Evolutionary conservation across 768 basidiomycete genomes (phyloP).

Genomic region (Tricholoma flavovirens): DNA sequence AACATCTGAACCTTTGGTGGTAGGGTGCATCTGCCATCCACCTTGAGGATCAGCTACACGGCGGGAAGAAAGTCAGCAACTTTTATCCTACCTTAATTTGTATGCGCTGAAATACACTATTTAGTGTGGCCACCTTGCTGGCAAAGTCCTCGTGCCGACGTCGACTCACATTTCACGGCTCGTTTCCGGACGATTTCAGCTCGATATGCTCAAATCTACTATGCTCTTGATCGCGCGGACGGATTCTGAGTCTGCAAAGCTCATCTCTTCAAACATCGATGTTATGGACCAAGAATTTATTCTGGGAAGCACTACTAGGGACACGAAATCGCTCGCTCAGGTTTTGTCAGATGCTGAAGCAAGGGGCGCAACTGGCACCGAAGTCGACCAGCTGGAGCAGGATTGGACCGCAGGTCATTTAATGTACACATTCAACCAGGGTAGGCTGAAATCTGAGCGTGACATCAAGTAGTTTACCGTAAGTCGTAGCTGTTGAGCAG

Average conservation of each 20-base stretch:
- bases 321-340: slow-evolving; percentile 55
- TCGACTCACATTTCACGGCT: slow-evolving; percentile 84
- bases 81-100: background rate
- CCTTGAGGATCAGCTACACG: slow-evolving; percentile 90
- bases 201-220: slow-evolving; percentile 83
- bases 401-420: slow-evolving; percentile 67
- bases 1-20: background rate
- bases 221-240: slow-evolving; percentile 90
- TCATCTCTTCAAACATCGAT: slow-evolving; percentile 83
- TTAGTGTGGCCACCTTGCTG: slow-evolving; percentile 82
- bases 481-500: slow-evolving; percentile 47
- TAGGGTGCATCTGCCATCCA: slow-evolving; percentile 88
- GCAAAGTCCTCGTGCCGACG: slow-evolving; percentile 90
- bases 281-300: slow-evolving; percentile 77
- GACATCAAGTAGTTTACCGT: slow-evolving; percentile 2
- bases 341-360: slow-evolving; percentile 63
- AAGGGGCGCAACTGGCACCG: slow-evolving; percentile 54
- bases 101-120: slow-evolving; percentile 6
- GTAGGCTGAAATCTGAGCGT: slow-evolving; percentile 34
- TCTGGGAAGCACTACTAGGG: slow-evolving; percentile 50
- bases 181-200: slow-evolving; percentile 81
- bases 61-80: slow-evolving; percentile 73
- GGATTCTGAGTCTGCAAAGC: slow-evolving; percentile 82
- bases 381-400: slow-evolving; percentile 68
- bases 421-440: slow-evolving; percentile 81